These are phyloP conservation scores for Sclerotinia glacialis DNA, from an alignment of 2,329 filamentous ascomycete genomes.

Conservation along the genomic window DNA sequence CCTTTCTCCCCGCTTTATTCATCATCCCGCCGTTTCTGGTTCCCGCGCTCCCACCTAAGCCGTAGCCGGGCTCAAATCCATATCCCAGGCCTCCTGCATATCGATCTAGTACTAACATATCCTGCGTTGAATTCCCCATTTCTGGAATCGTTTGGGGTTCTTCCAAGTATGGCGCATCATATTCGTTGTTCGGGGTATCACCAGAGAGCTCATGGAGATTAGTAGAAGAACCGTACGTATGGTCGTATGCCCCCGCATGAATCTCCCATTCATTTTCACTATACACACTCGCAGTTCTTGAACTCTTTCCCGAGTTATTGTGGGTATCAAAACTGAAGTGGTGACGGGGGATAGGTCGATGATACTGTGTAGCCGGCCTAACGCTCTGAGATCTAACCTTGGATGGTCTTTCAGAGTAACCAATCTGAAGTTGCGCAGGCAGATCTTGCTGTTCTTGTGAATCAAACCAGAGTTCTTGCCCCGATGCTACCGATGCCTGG, in stretches of 20 bases:
- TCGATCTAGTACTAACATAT: constrained; percentile 34
- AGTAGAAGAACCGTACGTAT: constrained; percentile 29
- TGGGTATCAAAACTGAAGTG: constrained; percentile 20
- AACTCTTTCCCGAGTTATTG: constrained; percentile 12
- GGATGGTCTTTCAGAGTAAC: not conserved
- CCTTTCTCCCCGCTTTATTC: constrained; percentile 23
- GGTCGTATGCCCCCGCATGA: constrained; percentile 28
- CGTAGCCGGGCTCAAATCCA: constrained; percentile 29
- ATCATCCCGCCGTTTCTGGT: constrained; percentile 23
- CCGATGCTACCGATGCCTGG: not conserved
- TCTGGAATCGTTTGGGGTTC: constrained; percentile 22
- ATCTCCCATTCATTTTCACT: constrained; percentile 22
- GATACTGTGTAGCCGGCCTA: constrained; percentile 10
- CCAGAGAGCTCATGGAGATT: constrained; percentile 3
- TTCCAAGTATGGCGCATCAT: constrained; percentile 25
- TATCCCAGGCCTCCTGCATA: constrained; percentile 31
- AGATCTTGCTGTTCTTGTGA: not conserved
- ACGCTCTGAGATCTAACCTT: constrained; percentile 14
- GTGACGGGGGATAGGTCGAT: constrained; percentile 20
- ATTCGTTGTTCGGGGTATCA: constrained; percentile 6
- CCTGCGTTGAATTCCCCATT: constrained; percentile 26
- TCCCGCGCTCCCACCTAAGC: constrained; percentile 27
- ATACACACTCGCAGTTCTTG: constrained; percentile 4
- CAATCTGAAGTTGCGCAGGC: not conserved
- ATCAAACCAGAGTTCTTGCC: constrained; percentile 11